Conservation (phyloP, 805 yeast genomes). For the Candida broadrunensis region DNA sequence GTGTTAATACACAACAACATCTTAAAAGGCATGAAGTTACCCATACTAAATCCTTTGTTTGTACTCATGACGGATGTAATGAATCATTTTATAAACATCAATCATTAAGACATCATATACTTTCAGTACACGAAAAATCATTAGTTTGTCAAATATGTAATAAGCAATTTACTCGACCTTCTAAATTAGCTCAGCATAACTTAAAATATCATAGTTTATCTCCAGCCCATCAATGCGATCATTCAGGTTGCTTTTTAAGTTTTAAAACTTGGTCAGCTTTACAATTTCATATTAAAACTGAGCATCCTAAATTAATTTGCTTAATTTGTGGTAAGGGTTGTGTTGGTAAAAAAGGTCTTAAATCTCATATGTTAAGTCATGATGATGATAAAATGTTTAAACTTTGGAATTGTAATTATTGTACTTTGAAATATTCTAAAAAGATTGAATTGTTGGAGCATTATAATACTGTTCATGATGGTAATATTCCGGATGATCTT, state of each 20-base stretch:
- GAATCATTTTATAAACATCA: constrained; percentile 74
- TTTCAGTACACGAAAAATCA: constrained; percentile 55
- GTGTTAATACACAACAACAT: constrained; percentile 79
- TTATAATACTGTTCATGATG: constrained; percentile 48
- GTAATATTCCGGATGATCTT: constrained; percentile 31
- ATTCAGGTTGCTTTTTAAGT: constrained; percentile 54
- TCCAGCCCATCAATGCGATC: constrained; percentile 58
- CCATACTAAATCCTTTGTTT: constrained; percentile 63
- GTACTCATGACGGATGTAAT: constrained; percentile 59
- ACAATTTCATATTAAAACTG: constrained; percentile 65
- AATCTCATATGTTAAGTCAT: constrained; percentile 71
- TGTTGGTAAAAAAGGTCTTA: constrained; percentile 67
- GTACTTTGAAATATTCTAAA: constrained; percentile 51
- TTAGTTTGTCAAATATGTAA: constrained; percentile 63
- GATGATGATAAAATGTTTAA: constrained; percentile 49
- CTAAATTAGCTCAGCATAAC: constrained; percentile 63
- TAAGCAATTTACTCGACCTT: constrained; percentile 61
- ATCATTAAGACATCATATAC: constrained; percentile 68
- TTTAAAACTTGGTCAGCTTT: constrained; percentile 74
- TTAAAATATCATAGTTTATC: constrained; percentile 59
- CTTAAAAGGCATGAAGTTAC: constrained; percentile 78
- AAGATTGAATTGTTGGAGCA: constrained; percentile 59
- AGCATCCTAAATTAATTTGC: constrained; percentile 71
- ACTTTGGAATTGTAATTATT: constrained; percentile 65
- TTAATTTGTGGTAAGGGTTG: constrained; percentile 64